Evolutionary conservation across 768 basidiomycete genomes (phyloP).

Genomic region (Trametes cubensis): DNA sequence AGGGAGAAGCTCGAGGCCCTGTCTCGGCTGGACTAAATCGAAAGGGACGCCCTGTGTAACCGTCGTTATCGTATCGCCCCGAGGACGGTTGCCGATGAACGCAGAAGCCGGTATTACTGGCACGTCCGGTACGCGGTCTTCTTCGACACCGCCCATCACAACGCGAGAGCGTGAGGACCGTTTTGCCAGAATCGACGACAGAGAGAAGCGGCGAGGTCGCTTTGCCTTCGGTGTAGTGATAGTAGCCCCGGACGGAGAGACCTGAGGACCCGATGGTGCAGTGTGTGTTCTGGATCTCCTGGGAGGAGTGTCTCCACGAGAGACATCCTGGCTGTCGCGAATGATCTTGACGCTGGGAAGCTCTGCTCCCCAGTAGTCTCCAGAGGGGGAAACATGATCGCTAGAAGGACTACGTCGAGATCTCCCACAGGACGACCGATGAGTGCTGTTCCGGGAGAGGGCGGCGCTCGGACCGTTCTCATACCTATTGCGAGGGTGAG

Average conservation of each 20-base stretch:
- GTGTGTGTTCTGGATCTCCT: slow-evolving; percentile 9
- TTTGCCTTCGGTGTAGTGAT: slow-evolving; percentile 8
- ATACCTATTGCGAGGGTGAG: neutral
- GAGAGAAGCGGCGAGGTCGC: slow-evolving; percentile 31
- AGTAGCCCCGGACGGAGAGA: neutral
- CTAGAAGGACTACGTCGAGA: neutral
- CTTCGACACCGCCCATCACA: slow-evolving; percentile 3
- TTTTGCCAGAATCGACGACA: slow-evolving; percentile 29
- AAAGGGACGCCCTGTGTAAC: slow-evolving; percentile 16
- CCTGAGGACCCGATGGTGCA: slow-evolving; percentile 7
- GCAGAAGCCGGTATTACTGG: neutral
- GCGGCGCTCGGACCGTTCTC: neutral
- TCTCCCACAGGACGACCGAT: neutral
- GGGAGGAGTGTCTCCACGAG: neutral
- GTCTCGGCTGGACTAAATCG: slow-evolving; percentile 1
- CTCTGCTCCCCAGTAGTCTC: slow-evolving; percentile 16
- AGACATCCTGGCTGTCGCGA: neutral
- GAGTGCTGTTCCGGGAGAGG: neutral
- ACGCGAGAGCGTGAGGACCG: slow-evolving; percentile 25
- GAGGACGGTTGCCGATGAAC: slow-evolving; percentile 2
- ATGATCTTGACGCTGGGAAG: slow-evolving; percentile 8
- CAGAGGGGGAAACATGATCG: neutral
- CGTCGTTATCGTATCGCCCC: slow-evolving; percentile 11
- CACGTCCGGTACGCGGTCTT: neutral
- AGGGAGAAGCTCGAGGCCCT: neutral